phyloP scores from a whole-genome alignment of 495 filamentous ascomycete genomes.

The Pyronema domesticum region DNA sequence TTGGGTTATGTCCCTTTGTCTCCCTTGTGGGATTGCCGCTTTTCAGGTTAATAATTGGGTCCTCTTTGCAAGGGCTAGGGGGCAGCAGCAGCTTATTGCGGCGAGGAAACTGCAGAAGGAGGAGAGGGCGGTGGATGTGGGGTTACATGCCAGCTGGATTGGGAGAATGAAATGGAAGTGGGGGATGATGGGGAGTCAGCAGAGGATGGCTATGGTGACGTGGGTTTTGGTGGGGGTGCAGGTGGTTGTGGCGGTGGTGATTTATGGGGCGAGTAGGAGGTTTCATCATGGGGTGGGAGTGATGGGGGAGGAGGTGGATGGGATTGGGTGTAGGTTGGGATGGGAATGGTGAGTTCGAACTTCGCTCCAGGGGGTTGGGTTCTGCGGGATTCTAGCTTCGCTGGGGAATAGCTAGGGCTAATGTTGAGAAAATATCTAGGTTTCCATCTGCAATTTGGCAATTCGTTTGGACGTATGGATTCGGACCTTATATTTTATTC shows the following conservation, averaged over 20 bases:
- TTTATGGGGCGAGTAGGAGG: slow-evolving; percentile 15
- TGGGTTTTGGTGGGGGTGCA: slow-evolving; percentile 13
- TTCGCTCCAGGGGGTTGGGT: not conserved
- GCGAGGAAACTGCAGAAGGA: not conserved
- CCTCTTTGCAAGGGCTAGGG: slow-evolving; percentile 17
- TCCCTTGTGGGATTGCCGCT: slow-evolving; percentile 21
- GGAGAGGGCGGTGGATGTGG: not conserved
- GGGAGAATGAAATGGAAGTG: slow-evolving; percentile 8
- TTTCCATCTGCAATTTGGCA: slow-evolving; percentile 19
- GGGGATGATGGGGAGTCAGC: slow-evolving; percentile 12
- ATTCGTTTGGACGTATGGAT: slow-evolving; percentile 19
- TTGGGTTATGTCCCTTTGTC: slow-evolving; percentile 20
- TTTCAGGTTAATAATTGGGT: slow-evolving; percentile 25
- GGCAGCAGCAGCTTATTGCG: slow-evolving; percentile 15
- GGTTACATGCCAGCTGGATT: slow-evolving; percentile 4
- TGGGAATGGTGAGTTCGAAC: slow-evolving; percentile 21
- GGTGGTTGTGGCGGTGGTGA: slow-evolving; percentile 9
- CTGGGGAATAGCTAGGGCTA: not conserved
- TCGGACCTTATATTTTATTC: slow-evolving; percentile 19
- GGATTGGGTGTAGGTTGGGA: slow-evolving; percentile 11
- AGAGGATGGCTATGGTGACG: slow-evolving; percentile 9
- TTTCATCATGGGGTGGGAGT: not conserved
- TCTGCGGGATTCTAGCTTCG: not conserved
- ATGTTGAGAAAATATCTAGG: slow-evolving; percentile 1
- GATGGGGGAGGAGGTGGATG: not conserved